Conservation (phyloP, 1,284 basidiomycete genomes). For the Neotropicomus parvogracilis region DNA sequence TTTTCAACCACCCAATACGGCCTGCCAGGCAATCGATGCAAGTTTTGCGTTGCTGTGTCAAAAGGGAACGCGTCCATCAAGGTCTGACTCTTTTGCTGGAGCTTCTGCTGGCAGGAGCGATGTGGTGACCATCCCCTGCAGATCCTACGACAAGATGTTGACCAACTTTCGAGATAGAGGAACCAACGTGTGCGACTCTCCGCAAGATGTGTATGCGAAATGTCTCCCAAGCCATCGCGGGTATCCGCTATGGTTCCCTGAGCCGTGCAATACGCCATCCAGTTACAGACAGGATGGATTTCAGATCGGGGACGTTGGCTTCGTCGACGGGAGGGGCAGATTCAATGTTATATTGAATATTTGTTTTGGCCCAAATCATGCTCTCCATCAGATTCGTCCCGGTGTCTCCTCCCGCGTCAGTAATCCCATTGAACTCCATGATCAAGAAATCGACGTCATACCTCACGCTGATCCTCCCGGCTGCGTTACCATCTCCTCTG, state of each 20-base stretch:
- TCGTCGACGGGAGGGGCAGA: neutral
- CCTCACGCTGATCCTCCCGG: neutral
- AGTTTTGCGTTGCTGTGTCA: too few relatives aligned
- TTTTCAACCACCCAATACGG: too few relatives aligned
- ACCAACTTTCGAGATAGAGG: neutral
- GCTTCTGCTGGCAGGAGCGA: too few relatives aligned
- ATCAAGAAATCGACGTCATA: neutral
- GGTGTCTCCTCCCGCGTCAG: too few relatives aligned
- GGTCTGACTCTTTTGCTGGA: too few relatives aligned
- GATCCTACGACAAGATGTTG: too few relatives aligned
- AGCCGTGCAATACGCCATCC: neutral
- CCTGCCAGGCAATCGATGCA: too few relatives aligned
- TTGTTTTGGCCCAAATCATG: neutral
- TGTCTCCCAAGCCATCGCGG: neutral
- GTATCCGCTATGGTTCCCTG: constrained; percentile 10
- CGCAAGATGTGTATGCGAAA: constrained; percentile 6
- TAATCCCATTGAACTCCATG: neutral
- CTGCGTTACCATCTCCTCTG: neutral
- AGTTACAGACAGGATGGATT: neutral
- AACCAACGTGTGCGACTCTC: neutral
- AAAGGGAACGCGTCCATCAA: too few relatives aligned
- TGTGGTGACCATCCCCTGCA: too few relatives aligned
- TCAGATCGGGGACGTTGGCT: constrained; percentile 12
- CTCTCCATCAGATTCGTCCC: neutral
- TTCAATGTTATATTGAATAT: constrained; percentile 11